phyloP scores from a whole-genome alignment of 345 rosid genomes.

The Lepidium didymum region DNA sequence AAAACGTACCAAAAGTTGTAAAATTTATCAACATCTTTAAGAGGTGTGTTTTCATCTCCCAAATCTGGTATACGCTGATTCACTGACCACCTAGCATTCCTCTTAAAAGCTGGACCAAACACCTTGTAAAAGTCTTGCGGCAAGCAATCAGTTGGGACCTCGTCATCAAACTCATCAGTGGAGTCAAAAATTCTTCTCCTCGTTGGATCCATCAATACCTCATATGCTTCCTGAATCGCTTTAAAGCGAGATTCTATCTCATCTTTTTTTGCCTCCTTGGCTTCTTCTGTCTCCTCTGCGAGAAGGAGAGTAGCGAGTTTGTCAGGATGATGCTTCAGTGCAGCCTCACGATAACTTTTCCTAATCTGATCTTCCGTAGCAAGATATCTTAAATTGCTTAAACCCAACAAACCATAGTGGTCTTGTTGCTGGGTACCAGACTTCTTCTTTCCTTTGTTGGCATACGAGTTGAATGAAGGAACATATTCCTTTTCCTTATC shows the following conservation, averaged over 20 bases:
- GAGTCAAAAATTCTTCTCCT: constrained; percentile 94
- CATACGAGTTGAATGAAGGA: constrained; percentile 69
- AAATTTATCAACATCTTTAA: constrained; percentile 73
- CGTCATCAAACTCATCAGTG: constrained; percentile 96
- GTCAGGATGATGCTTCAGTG: constrained; percentile 92
- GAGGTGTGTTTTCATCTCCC: constrained; percentile 61
- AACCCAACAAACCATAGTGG: constrained; percentile 87
- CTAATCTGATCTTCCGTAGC: constrained; percentile 98
- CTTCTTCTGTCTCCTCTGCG: constrained; percentile 82
- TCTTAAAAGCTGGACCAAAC: constrained; percentile 93
- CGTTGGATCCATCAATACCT: constrained; percentile 74
- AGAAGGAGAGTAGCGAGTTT: constrained; percentile 84
- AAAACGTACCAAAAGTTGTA: constrained; percentile 87
- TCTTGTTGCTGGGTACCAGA: constrained; percentile 70
- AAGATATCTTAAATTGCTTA: constrained; percentile 89
- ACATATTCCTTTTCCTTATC: constrained; percentile 56
- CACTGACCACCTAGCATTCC: constrained; percentile 97
- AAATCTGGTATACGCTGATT: constrained; percentile 65
- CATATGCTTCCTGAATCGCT: constrained; percentile 93
- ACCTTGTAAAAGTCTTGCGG: constrained; percentile 93
- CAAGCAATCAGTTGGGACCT: constrained; percentile 76
- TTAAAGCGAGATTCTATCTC: constrained; percentile 86
- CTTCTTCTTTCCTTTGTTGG: constrained; percentile 86
- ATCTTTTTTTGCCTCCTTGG: constrained; percentile 87
- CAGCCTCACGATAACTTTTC: constrained; percentile 86